Evolutionary conservation across 108 stramenopile genomes (phyloP), one percentile per base, ranked within the genome.

Genomic region (Skeletonema costatum): DNA sequence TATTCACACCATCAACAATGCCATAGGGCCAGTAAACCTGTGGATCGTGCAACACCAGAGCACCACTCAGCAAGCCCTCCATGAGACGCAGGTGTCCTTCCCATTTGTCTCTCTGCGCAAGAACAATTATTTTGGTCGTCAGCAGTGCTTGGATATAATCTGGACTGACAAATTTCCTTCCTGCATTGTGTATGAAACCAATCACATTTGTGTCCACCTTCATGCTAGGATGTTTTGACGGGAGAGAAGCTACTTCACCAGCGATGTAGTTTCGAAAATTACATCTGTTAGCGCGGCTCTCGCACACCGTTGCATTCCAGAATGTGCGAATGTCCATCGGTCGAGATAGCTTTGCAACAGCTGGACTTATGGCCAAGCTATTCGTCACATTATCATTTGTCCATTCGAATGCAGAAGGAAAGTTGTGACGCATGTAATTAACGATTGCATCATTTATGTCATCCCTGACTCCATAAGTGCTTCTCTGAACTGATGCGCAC

Each of bases 61-160:
- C 90, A 63, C 90, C 90, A 60, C 83, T 80, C 51, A 79, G 78
- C 35, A 92, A 41, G 1, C 80, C 73, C 72, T 92, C 90, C 71
- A 87, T 83, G 25, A 92, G 60, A 35, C 87, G 83, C 51, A 77
- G 85, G 35, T 89, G 87, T 38, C 86, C 90, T 75, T 92, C 90
- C 88, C 88, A 89, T 58, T 78, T 70, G 68, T 92, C 90, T 17
- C 87, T 66, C 70, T 92, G 90, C 6, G 88, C 67, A 11, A 89
- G 64, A 2, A 92, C 88, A 10, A 92, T 81, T 51, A 92, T 85
- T 60, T 89, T 89, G 60, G 66, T 81, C 17, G 33, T 33, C 61
- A 92, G 39, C 64, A 92, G 10, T 11, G 64, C 78, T 38, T 76
- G 12, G 1, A 82, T 56, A 46, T 86, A 86, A 41, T 46, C 79